Conservation (phyloP, 139 green algal genomes). For the Astrephomene gubernaculifera region DNA sequence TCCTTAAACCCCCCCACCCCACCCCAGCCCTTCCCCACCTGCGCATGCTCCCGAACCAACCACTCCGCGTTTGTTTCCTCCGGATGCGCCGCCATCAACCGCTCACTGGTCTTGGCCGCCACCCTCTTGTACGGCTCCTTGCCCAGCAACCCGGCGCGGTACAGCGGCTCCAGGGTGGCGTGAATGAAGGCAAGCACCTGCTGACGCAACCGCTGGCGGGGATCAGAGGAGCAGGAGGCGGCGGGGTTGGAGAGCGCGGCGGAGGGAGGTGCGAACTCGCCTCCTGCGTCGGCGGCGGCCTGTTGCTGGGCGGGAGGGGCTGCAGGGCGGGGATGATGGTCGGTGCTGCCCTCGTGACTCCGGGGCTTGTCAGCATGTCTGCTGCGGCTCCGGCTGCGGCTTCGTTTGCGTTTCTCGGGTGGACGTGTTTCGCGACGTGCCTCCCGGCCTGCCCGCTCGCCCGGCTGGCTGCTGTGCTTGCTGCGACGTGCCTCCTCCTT, state of each 20-base stretch:
- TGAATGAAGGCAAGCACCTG: slow-evolving; percentile 32
- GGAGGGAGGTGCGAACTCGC: not conserved
- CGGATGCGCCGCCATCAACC: slow-evolving; percentile 10
- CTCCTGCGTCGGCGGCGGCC: too few relatives aligned
- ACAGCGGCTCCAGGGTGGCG: slow-evolving; percentile 37
- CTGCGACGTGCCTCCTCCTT: not conserved
- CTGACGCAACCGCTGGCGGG: not conserved
- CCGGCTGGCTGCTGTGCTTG: not conserved
- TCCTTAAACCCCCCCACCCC: not conserved
- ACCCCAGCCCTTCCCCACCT: slow-evolving; percentile 13
- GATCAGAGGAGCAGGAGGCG: not conserved
- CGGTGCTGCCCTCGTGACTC: too few relatives aligned
- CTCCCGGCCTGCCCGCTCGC: too few relatives aligned
- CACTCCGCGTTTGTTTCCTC: slow-evolving; percentile 10
- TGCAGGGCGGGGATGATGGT: not conserved
- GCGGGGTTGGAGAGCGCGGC: not conserved
- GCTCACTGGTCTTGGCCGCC: slow-evolving; percentile 30
- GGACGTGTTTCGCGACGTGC: too few relatives aligned
- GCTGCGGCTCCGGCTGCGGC: slow-evolving; percentile 9
- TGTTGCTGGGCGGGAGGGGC: not conserved
- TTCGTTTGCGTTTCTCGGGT: slow-evolving; percentile 6
- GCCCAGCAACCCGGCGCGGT: slow-evolving; percentile 7
- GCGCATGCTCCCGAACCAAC: slow-evolving; percentile 28
- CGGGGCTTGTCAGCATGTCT: not conserved
- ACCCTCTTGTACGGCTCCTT: slow-evolving; percentile 21